Percentiles rank a stretch among this genome's conserved stretches.
These are phyloP conservation scores for Neurospora sp. DNA, from an alignment of 495 filamentous ascomycete species.

Conservation along the genomic window DNA sequence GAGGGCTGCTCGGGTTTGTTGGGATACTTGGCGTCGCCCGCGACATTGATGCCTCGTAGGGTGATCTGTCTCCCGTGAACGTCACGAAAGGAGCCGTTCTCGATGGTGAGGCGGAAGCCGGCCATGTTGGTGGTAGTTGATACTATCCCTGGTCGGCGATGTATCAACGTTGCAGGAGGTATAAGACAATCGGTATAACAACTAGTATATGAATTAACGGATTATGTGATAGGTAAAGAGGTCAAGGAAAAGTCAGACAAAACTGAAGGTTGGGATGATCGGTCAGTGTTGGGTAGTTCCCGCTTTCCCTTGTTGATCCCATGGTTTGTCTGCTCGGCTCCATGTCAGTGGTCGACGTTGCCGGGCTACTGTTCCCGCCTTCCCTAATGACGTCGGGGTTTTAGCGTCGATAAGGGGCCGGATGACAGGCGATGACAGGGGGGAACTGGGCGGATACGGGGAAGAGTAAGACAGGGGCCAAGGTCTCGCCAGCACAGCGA, in stretches of 20 bases:
- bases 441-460: not conserved
- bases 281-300: not conserved
- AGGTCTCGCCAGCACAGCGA: not conserved
- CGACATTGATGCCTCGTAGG: conserved; percentile 56
- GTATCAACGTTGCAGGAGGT: not conserved
- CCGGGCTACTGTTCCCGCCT: not conserved
- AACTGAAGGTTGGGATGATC: not conserved
- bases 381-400: not conserved
- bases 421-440: not conserved
- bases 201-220: not conserved
- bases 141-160: not conserved
- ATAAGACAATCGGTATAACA: not conserved
- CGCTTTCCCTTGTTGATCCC: not conserved
- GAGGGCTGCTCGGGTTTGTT: conserved; percentile 71
- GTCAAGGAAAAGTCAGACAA: not conserved
- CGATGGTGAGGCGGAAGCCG: conserved; percentile 56
- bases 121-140: conserved; percentile 25
- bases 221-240: not conserved
- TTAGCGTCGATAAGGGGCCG: not conserved
- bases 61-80: conserved; percentile 44
- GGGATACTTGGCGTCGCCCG: conserved; percentile 58
- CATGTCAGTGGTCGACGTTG: not conserved
- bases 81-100: conserved; percentile 70
- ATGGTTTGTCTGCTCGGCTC: not conserved
- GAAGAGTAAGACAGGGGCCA: not conserved